phyloP scores from a whole-genome alignment of 225 moss, liverwort and hornwort genomes.

The Rhytidiadelphus loreus region DNA sequence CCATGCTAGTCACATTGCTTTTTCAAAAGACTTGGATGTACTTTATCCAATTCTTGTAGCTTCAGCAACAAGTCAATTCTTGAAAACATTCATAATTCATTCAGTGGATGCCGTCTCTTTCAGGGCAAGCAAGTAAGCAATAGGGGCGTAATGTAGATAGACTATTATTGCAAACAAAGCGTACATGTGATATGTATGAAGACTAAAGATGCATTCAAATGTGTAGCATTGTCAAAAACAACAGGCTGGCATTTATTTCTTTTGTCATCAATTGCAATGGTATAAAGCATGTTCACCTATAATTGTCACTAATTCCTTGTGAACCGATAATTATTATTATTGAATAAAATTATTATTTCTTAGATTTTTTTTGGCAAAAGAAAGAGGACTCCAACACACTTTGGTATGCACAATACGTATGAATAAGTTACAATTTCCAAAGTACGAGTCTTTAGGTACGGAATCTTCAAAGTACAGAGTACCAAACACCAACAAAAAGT shows the following conservation, averaged over 20 bases:
- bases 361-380: too few species aligned
- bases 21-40: too few species aligned
- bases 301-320: rapidly evolving
- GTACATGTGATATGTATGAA: background rate
- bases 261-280: background rate
- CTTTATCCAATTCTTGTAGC: background rate
- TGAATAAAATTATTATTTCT: background rate
- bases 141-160: rapidly evolving
- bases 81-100: too few species aligned
- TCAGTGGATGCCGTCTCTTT: rapidly evolving
- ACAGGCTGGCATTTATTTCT: rapidly evolving
- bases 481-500: too few species aligned
- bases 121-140: background rate
- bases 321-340: rapidly evolving
- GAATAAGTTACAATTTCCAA: background rate
- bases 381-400: background rate
- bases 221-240: background rate
- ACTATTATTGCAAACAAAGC: background rate
- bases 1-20: rapidly evolving
- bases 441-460: too few species aligned
- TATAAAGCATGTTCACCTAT: background rate
- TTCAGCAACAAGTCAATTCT: rapidly evolving
- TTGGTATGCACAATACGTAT: background rate
- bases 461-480: background rate
- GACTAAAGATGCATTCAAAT: background rate